Conservation (phyloP, 1,139 yeast genomes). For the Casaregolazyma suthepensis region DNA sequence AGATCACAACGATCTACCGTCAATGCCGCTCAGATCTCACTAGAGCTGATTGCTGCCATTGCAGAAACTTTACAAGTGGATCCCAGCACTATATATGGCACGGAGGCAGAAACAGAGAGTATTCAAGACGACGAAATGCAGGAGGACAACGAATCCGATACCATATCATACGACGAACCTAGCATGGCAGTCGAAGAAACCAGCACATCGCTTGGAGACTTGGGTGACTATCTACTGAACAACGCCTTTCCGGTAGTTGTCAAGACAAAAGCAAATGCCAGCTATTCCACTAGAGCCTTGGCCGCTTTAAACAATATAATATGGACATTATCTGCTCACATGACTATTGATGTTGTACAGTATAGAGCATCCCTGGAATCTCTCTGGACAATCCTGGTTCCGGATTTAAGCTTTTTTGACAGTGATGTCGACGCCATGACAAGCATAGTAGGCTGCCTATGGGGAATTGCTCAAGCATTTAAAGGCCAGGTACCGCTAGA, state of each 20-base stretch:
- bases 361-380: slow-evolving; percentile 27
- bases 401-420: slow-evolving; percentile 21
- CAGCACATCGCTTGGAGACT: slow-evolving; percentile 3
- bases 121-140: slow-evolving; percentile 17
- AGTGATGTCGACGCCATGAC: slow-evolving; percentile 38
- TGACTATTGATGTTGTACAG: slow-evolving; percentile 13
- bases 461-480: slow-evolving; percentile 52
- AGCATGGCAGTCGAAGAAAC: not conserved
- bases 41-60: slow-evolving; percentile 70
- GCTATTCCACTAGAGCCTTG: slow-evolving; percentile 45
- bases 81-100: slow-evolving; percentile 18
- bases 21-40: slow-evolving; percentile 56
- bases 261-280: slow-evolving; percentile 15
- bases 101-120: slow-evolving; percentile 14
- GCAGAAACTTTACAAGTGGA: slow-evolving; percentile 51
- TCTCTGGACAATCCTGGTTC: slow-evolving; percentile 26
- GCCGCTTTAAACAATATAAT: slow-evolving; percentile 59
- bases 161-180: not conserved
- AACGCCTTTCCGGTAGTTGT: slow-evolving; percentile 20
- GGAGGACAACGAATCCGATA: slow-evolving; percentile 14
- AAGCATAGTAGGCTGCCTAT: slow-evolving; percentile 50
- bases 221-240: slow-evolving; percentile 15
- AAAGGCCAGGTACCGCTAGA: slow-evolving; percentile 33
- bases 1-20: slow-evolving; percentile 48
- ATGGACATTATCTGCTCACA: slow-evolving; percentile 29